These are phyloP conservation scores for Alternaria gansuensis DNA, from an alignment of 2,329 filamentous ascomycete genomes.

Conservation along the genomic window DNA sequence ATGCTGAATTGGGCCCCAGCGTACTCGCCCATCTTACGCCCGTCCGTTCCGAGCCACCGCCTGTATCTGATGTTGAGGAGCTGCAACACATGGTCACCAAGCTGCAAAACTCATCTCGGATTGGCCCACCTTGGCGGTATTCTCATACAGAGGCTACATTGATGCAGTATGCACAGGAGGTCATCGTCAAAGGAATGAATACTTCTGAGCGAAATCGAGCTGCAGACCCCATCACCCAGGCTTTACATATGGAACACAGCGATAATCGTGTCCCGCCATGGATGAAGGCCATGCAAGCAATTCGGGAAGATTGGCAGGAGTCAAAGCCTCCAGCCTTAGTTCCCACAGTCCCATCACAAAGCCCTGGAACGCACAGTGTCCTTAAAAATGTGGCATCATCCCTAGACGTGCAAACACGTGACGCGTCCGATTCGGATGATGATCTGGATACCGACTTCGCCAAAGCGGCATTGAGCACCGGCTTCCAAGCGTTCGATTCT, in stretches of 20 bases:
- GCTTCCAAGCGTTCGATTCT: constrained; percentile 34
- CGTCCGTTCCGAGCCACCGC: constrained; percentile 13
- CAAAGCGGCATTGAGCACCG: constrained; percentile 37
- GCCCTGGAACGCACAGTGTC: background rate
- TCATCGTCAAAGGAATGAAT: constrained; percentile 15
- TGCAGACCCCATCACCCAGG: constrained; percentile 4
- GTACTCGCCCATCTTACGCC: constrained; percentile 10
- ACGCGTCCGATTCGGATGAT: constrained; percentile 32
- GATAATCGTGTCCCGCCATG: constrained; percentile 16
- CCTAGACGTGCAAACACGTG: constrained; percentile 4
- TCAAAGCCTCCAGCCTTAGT: background rate
- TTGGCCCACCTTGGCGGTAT: constrained; percentile 14
- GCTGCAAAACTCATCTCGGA: constrained; percentile 21
- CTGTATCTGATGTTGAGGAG: constrained; percentile 12
- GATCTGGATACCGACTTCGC: constrained; percentile 39
- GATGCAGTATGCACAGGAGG: constrained; percentile 25
- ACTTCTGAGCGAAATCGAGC: constrained; percentile 2
- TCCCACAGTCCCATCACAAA: background rate
- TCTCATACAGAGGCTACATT: constrained; percentile 24
- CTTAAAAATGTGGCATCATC: background rate
- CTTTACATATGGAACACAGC: background rate
- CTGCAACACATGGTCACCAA: constrained; percentile 23
- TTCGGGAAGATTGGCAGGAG: constrained; percentile 13
- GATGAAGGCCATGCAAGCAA: constrained; percentile 19
- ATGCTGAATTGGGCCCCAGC: constrained; percentile 18